Evolutionary conservation across 2,329 filamentous ascomycete genomes (phyloP), one percentile per base, ranked within the genome.

Genomic region (Fusarium newnesense): DNA sequence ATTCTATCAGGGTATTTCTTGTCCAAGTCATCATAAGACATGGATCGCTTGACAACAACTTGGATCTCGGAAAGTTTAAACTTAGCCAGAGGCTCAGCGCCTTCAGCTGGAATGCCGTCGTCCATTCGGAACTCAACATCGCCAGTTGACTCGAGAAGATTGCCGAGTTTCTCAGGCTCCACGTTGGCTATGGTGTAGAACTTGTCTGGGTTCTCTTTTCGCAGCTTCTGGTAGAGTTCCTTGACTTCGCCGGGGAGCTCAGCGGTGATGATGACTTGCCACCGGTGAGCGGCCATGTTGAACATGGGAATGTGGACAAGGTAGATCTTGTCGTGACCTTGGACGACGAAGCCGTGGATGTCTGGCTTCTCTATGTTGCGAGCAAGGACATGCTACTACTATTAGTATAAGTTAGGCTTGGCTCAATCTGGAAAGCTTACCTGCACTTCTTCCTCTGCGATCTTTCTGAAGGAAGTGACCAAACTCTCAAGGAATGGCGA

Each of bases 231-330:
- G 2, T 60, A 60, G 9, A 60, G 44, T 0, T 50, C 19, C 0
- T 60, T 60, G 19, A 53, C 26, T 4, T 60, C 34, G 1, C 11
- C 8, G 8, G 44, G 44, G 10, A 52, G 26, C 4, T 60, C 57
- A 9, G 26, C 57, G 8, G 57, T 53, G 16, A 42, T 60, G 36
- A 60, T 60, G 18, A 60, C 43, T 52, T 60, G 58, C 58, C 58
- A 60, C 16, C 36, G 58, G 28, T 60, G 58, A n/a, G 46, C 58
- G 12, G 46, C 58, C 58, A 60, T 53, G 46, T 60, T 60, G 36
- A 60, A 53, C 58, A 60, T 53, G 18, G 46, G 58, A 7, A 53
- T 42, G 13, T 53, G 46, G 12, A 60, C 46, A 0, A 60, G 36
- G 21, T 60, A 26, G 46, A 60, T 53, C 36, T 60, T 40, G 2